Evolutionary conservation across 116 monocot species (phyloP), one percentile per base, ranked within the genome.

Genomic region (Iris pallida): DNA sequence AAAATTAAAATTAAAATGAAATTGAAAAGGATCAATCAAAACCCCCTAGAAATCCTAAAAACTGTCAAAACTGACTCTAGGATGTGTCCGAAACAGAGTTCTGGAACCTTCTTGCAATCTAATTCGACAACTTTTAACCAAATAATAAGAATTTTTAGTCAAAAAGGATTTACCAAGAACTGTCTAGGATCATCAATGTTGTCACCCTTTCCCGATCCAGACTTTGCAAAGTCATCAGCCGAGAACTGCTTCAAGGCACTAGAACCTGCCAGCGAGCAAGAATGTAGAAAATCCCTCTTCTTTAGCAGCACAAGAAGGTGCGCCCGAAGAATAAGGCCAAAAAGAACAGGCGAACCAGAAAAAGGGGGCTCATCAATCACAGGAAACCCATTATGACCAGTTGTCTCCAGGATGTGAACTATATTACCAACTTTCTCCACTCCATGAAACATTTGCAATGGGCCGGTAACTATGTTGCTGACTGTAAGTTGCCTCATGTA

Each of bases 401-500:
- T 96, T 20, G 86, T 77, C 68, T 62, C 85, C 10, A 96, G 71
- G 42, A 81, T 77, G 58, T 87, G 87, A 41, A 96, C 79, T 52
- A 96, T 80, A 64, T 84, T 83, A 9, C 89, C 76, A 8, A 96
- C 87, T 62, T 87, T 85, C 66, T 95, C 95, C 0, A 91, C 80
- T 2, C 85, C 87, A 62, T 86, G 78, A 56, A 89, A 89, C 46
- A 63, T 74, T 43, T 81, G 82, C 55, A 92, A 64, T 7, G 92
- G 92, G 40, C 92, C 96, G 0, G 83, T 70, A 16, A 92, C 85
- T 46, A 92, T 87, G 68, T 96, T 89, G 61, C 83, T 71, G 44
- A 87, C 89, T 3, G 79, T 85, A n/a, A 92, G 87, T 70, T 89
- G 89, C 60, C 89, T 73, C 96, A 96, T 91, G 68, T 83, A 96